Evolutionary conservation across 257 asterid species (phyloP), one percentile per base, ranked within the genome.

Genomic region (Linderniella brevidens): DNA sequence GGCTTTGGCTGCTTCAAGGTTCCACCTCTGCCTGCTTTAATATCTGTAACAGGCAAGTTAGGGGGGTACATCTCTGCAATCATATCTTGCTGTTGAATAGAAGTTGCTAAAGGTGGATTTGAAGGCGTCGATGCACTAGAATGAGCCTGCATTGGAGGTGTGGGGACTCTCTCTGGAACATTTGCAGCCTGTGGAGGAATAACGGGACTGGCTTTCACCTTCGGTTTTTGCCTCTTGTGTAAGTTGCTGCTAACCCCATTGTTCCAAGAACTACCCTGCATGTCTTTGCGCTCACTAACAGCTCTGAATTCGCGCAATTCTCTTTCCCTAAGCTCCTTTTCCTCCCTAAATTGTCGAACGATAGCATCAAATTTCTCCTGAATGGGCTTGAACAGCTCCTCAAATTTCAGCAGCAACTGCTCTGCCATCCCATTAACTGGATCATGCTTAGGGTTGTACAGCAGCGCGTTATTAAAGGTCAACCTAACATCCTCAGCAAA

Each of bases 401-500:
- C 92, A 42, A 80, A 80, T 40, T 47, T 58, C 0, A 37, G 56
- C 19, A 76, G 54, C 36, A 80, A 54, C 66, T 58, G 60, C 54
- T 64, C 75, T 0, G 92, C 92, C 61, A 61, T 59, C 4, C 68
- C 75, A 17, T 74, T 55, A 8, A 76, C 83, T 17, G 65, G 61
- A 61, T 80, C 92, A 0, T 72, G 54, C 51, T 73, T 76, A 4
- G 92, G 92, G 52, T 80, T 80, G 59, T 80, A 80, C 68, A 77
- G 54, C 58, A 73, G 48, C 1, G 92, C 83, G 50, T 80, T 80
- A 41, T 80, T 71, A 42, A 79, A 73, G 19, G 79, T 73, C 72
- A 80, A 51, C 48, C 81, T 62, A 41, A 77, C 77, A 49, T 80
- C 87, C 0, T 70, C 69, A 0, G 93, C 79, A 52, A 80, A 77